phyloP scores from a whole-genome alignment of 805 yeast species.

The Lachancea dasiensis region DNA sequence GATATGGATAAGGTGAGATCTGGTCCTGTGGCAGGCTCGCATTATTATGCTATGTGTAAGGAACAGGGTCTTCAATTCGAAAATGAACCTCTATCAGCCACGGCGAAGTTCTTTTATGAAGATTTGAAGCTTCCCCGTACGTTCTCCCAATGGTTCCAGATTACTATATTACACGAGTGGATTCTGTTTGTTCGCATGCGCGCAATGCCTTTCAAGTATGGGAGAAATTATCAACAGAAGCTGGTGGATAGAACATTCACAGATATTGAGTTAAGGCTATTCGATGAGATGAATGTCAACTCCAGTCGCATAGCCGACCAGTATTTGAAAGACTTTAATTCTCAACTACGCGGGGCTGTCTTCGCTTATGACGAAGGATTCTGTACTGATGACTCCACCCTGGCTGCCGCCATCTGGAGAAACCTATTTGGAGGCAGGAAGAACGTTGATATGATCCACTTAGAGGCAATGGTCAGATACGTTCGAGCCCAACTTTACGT shows the following conservation, averaged over 20 bases:
- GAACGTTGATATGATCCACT: conserved; percentile 71
- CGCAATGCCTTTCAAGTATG: conserved; percentile 87
- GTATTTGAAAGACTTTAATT: conserved; percentile 82
- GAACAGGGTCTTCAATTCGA: conserved; percentile 74
- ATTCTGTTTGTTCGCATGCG: conserved; percentile 91
- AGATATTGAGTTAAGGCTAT: conserved; percentile 81
- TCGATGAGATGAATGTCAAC: conserved; percentile 77
- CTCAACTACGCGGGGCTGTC: conserved; percentile 84
- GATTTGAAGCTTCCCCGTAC: conserved; percentile 77
- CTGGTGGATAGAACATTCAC: conserved; percentile 81
- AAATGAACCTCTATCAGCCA: conserved; percentile 61
- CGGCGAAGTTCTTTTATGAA: conserved; percentile 81
- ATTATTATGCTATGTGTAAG: conserved; percentile 81
- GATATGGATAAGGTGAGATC: conserved; percentile 93
- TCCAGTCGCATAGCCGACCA: conserved; percentile 79
- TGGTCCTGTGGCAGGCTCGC: conserved; percentile 90
- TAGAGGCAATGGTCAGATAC: conserved; percentile 87
- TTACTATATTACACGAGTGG: conserved; percentile 89
- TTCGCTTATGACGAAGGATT: conserved; percentile 92
- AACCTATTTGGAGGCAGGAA: conserved; percentile 83
- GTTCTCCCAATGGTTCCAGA: conserved; percentile 95
- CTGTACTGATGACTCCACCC: conserved; percentile 66
- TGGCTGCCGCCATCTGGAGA: conserved; percentile 83
- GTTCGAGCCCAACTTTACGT: conserved; percentile 87
- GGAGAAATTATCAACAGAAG: conserved; percentile 86